Evolutionary conservation across 2,329 filamentous ascomycete species (phyloP).

Genomic region (Aureobasidium sp.): DNA sequence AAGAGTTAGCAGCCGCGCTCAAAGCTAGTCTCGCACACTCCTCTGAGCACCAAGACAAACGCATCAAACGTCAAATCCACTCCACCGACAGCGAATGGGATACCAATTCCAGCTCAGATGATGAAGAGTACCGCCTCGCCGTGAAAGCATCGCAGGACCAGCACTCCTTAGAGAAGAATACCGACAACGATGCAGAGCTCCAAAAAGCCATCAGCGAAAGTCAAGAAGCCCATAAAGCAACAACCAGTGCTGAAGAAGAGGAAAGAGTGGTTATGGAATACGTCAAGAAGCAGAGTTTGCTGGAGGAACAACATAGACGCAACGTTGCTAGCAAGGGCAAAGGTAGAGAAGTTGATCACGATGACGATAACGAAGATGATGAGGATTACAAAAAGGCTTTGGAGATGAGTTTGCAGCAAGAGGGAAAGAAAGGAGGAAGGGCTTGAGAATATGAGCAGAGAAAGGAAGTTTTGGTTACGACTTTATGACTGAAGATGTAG

Average conservation of each 20-base stretch:
- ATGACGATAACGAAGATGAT: slow-evolving; percentile 21
- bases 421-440: slow-evolving; percentile 15
- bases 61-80: neutral
- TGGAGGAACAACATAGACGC: slow-evolving; percentile 53
- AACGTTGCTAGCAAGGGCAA: slow-evolving; percentile 27
- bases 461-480: neutral
- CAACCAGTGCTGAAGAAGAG: slow-evolving; percentile 43
- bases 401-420: slow-evolving; percentile 47
- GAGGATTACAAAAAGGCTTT: slow-evolving; percentile 51
- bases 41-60: neutral
- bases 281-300: slow-evolving; percentile 67
- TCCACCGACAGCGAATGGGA: slow-evolving; percentile 5
- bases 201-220: slow-evolving; percentile 25
- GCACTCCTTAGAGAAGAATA: slow-evolving; percentile 23
- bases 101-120: neutral
- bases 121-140: slow-evolving; percentile 24
- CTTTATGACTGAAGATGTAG: neutral
- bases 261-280: slow-evolving; percentile 71
- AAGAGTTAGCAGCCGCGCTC: slow-evolving; percentile 31
- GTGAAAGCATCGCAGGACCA: slow-evolving; percentile 6
- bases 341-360: slow-evolving; percentile 22
- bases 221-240: slow-evolving; percentile 30
- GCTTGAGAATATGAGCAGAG: neutral
- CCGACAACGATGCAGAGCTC: slow-evolving; percentile 27
- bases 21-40: slow-evolving; percentile 25